Evolutionary conservation across 306 rosid species (phyloP).

Genomic region (Abrus pulchellus): DNA sequence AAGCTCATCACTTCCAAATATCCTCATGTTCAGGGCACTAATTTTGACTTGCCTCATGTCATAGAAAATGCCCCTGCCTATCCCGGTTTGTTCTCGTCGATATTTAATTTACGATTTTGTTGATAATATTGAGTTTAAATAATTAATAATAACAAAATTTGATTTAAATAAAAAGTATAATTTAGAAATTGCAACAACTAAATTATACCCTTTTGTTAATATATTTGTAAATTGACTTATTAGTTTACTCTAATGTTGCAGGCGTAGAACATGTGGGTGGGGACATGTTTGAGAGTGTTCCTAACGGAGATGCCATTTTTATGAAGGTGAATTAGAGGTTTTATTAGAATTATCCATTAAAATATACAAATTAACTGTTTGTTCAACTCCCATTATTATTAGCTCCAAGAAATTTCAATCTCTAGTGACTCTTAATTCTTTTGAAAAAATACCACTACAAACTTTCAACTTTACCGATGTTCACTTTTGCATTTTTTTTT

Average conservation of each 20-base stretch:
- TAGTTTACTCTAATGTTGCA: neutral
- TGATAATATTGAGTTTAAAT: no score
- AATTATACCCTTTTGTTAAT: no score
- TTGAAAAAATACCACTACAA: neutral
- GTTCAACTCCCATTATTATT: neutral
- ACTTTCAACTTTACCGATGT: neutral
- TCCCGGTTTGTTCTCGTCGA: slow-evolving; percentile 45
- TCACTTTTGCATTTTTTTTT: neutral
- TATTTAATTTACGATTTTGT: neutral
- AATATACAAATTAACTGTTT: no score
- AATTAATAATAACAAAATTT: no score
- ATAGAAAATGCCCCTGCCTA: slow-evolving; percentile 53
- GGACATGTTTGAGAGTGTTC: slow-evolving; percentile 62
- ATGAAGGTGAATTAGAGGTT: slow-evolving; percentile 51
- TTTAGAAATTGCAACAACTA: no score
- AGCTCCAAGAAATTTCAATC: neutral
- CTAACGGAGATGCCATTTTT: slow-evolving; percentile 51
- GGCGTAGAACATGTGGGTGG: slow-evolving; percentile 57
- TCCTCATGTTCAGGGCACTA: slow-evolving; percentile 53
- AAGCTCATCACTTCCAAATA: slow-evolving; percentile 60
- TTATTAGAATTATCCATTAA: neutral
- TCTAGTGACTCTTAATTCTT: neutral
- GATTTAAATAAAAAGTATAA: no score
- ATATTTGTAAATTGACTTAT: neutral
- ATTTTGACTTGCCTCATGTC: slow-evolving; percentile 66